phyloP scores from a whole-genome alignment of 306 rosid species.

The Comarum palustre region DNA sequence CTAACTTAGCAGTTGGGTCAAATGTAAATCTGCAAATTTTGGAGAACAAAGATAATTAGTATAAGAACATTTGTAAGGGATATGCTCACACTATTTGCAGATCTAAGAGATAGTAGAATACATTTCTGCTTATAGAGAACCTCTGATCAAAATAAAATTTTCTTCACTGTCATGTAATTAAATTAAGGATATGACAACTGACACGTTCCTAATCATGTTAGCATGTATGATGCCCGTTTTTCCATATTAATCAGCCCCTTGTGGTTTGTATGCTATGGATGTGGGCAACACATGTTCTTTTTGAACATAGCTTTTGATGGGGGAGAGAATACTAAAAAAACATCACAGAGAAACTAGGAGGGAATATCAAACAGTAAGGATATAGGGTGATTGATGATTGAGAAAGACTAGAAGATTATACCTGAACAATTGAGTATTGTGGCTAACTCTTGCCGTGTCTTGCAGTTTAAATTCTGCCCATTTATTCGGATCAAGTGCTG shows the following conservation, averaged over 20 bases:
- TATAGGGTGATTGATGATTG: neutral
- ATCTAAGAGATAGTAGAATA: neutral
- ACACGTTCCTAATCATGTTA: neutral
- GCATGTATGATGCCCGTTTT: neutral
- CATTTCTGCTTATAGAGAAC: neutral
- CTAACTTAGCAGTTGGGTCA: conserved; percentile 73
- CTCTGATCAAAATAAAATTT: neutral
- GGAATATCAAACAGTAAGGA: neutral
- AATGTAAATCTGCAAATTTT: conserved; percentile 65
- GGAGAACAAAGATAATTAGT: conserved; percentile 16
- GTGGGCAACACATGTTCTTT: neutral
- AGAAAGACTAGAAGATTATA: conserved; percentile 21
- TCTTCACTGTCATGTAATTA: neutral
- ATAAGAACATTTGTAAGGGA: neutral
- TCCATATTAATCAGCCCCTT: neutral
- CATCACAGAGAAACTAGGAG: neutral
- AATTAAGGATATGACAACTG: neutral
- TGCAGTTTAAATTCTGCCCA: conserved; percentile 88
- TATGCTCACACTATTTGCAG: neutral
- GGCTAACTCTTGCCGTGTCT: conserved; percentile 87
- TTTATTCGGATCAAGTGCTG: conserved; percentile 69
- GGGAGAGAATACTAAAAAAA: neutral
- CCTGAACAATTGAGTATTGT: conserved; percentile 82
- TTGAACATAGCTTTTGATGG: neutral
- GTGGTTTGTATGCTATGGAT: neutral